Percentiles rank a stretch among this genome's conserved stretches.
Evolutionary conservation across 129 eudicot genomes (phyloP).

Genomic region (Flaveria linearis): DNA sequence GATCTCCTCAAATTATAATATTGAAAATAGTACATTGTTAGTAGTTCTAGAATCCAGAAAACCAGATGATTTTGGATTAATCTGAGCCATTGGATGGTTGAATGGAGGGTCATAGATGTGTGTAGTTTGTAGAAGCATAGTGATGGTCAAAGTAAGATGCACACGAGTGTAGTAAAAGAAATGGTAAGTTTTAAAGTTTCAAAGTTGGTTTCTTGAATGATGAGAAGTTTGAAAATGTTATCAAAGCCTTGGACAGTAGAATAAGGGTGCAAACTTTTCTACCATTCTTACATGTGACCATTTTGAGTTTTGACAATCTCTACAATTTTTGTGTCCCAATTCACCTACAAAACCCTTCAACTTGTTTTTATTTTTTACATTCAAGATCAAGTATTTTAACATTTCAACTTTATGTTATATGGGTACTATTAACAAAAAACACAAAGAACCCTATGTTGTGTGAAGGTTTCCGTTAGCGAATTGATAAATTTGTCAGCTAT

Average conservation of each 20-base stretch:
- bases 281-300: constrained; percentile 41
- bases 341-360: constrained; percentile 37
- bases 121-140: constrained; percentile 17
- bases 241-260: constrained; percentile 41
- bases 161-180: constrained; percentile 62
- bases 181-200: constrained; percentile 57
- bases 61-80: constrained; percentile 36
- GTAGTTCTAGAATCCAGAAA: constrained; percentile 47
- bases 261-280: constrained; percentile 39
- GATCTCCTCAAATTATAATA: constrained; percentile 36
- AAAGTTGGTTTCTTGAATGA: constrained; percentile 45
- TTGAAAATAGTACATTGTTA: constrained; percentile 29
- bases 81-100: constrained; percentile 36
- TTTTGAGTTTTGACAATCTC: constrained; percentile 33
- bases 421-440: not conserved
- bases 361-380: constrained; percentile 25
- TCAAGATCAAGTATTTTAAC: not conserved
- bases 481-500: not conserved
- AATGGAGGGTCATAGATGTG: constrained; percentile 28
- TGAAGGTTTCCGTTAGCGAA: not conserved
- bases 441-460: not conserved
- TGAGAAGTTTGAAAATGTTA: constrained; percentile 47
- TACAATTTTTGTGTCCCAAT: constrained; percentile 44
- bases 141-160: constrained; percentile 49
- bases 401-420: not conserved